phyloP scores from a whole-genome alignment of 202 grass and related monocot species.

The Carex sylvatica region DNA sequence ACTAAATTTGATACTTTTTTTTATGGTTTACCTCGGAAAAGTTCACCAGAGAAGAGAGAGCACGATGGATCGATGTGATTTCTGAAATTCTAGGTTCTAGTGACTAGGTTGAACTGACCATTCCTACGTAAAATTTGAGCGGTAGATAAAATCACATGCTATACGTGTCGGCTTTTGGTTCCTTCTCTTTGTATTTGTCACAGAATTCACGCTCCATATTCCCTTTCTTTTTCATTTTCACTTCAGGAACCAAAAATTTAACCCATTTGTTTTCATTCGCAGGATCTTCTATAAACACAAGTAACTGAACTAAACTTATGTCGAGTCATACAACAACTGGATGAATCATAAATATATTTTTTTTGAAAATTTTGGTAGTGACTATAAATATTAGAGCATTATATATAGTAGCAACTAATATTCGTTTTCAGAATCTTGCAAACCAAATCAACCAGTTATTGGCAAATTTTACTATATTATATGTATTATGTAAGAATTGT shows the following conservation, averaged over 20 bases:
- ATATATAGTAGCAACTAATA: neutral
- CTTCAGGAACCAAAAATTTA: neutral
- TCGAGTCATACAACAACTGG: neutral
- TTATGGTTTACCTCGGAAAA: neutral
- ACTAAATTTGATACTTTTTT: neutral
- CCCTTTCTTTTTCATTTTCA: neutral
- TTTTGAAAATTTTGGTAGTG: too few relatives aligned
- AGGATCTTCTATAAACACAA: neutral
- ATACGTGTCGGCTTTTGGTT: constrained; percentile 23
- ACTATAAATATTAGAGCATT: neutral
- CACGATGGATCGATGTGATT: constrained; percentile 2
- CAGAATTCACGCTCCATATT: constrained; percentile 23
- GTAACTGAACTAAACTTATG: neutral
- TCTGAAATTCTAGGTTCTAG: constrained; percentile 16
- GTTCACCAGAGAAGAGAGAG: constrained; percentile 2
- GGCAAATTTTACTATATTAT: neutral
- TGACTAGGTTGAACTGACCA: constrained; percentile 23
- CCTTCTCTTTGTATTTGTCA: constrained; percentile 15
- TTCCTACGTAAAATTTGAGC: constrained; percentile 19
- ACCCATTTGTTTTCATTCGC: neutral
- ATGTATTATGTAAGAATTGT: neutral
- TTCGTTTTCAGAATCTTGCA: too few relatives aligned
- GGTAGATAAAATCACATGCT: constrained; percentile 7
- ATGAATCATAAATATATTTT: too few relatives aligned
- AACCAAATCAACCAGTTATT: neutral